Conservation (phyloP, 768 basidiomycete genomes). For the Suillus americanus region DNA sequence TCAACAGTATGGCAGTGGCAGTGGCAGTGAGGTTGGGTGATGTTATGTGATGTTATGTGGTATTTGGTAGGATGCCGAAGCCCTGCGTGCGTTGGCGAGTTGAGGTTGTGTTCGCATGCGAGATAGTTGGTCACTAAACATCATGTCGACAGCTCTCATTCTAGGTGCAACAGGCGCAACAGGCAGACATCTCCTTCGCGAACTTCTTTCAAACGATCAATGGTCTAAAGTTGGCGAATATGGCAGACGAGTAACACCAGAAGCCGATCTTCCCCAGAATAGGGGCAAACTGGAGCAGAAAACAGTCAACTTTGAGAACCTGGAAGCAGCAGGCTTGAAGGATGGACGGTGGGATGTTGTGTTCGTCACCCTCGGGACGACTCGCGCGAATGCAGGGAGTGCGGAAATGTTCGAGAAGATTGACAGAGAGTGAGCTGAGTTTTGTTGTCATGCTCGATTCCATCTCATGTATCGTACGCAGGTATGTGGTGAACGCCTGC, state of each 20-base stretch:
- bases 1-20: too few species aligned
- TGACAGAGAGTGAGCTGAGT: slow-evolving; percentile 60
- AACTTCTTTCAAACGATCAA: slow-evolving; percentile 56
- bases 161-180: slow-evolving; percentile 74
- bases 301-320: slow-evolving; percentile 66
- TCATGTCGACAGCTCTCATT: slow-evolving; percentile 49
- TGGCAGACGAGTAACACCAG: slow-evolving; percentile 59
- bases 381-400: slow-evolving; percentile 57
- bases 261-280: slow-evolving; percentile 33
- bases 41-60: too few species aligned
- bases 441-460: background rate
- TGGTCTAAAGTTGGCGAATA: slow-evolving; percentile 66
- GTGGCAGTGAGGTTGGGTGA: too few species aligned
- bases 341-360: slow-evolving; percentile 72
- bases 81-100: too few species aligned
- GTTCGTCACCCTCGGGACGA: slow-evolving; percentile 75
- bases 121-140: too few species aligned
- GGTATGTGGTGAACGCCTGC: slow-evolving; percentile 77
- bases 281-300: slow-evolving; percentile 69
- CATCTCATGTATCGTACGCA: slow-evolving; percentile 19
- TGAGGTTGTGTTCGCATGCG: too few species aligned
- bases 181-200: slow-evolving; percentile 59
- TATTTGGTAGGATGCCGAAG: too few species aligned
- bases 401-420: slow-evolving; percentile 72
- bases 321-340: slow-evolving; percentile 49